Percentiles rank a stretch among this genome's conserved stretches.
These are phyloP conservation scores for Rhizopogon vinicolor DNA, from an alignment of 768 basidiomycete species.

Conservation along the genomic window DNA sequence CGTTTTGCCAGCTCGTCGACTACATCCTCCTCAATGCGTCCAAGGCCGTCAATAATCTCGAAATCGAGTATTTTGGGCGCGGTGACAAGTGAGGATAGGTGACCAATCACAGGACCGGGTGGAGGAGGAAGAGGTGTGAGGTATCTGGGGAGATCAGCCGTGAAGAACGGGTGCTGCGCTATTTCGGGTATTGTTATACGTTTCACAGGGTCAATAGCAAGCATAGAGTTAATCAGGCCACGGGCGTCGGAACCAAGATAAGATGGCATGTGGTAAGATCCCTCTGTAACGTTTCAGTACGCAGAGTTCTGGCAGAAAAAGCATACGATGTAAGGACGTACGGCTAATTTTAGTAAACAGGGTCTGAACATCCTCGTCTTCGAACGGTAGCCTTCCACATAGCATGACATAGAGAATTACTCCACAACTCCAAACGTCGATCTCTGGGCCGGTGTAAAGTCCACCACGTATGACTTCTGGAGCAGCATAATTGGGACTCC, in stretches of 20 bases:
- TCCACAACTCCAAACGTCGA: constrained; percentile 98
- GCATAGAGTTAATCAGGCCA: constrained; percentile 81
- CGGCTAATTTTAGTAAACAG: constrained; percentile 94
- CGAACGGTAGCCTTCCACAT: constrained; percentile 92
- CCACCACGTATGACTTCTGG: constrained; percentile 97
- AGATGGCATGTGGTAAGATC: constrained; percentile 80
- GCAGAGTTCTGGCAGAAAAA: background rate
- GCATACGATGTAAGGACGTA: constrained; percentile 30
- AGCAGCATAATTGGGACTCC: constrained; percentile 97
- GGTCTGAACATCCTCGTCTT: constrained; percentile 91
- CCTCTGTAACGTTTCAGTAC: constrained; percentile 50
- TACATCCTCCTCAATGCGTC: constrained; percentile 87
- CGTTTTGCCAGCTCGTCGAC: constrained; percentile 74
- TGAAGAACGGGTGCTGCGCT: constrained; percentile 87
- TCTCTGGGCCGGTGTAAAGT: constrained; percentile 95
- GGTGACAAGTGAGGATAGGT: constrained; percentile 65
- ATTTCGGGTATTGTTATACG: constrained; percentile 94
- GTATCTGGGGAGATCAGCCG: constrained; percentile 79
- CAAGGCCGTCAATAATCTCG: constrained; percentile 88
- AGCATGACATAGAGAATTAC: constrained; percentile 99
- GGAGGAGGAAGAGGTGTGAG: constrained; percentile 77
- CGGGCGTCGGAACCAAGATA: constrained; percentile 76
- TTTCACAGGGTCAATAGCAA: constrained; percentile 90
- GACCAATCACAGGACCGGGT: constrained; percentile 73
- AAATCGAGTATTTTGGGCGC: constrained; percentile 68